Base-by-base conservation (phyloP, 352 stramenopile genomes). In the Pseudoperonospora humuli region DNA sequence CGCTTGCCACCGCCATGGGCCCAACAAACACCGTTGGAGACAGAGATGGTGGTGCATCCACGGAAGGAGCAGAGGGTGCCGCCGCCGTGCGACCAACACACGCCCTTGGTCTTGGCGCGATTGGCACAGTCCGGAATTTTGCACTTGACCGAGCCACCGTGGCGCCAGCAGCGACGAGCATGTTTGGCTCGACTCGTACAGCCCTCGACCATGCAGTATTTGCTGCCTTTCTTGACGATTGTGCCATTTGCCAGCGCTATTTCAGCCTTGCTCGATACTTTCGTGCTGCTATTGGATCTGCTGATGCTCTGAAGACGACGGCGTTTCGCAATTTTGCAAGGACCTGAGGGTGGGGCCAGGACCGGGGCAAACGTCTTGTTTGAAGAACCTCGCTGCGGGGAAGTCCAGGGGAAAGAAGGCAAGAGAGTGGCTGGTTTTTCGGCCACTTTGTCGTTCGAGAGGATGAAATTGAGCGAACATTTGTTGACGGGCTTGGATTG, bases 1-100 rank as follows among this genome's bases (percentile, higher is more conserved):
- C 84, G 79, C 64, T 89, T 90, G 48, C 84, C 84, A 20, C 84
- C 84, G 14, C 84, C 84, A 50, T 95, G 84, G 18, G 71, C 68
- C 66, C 68, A 78, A 48, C 71, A 81, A 2, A 76, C 61, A 11
- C 71, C 66, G 27, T 84, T 84, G 3, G 69, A 80, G 32, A 80
- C 66, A 3, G 65, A 61, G 46, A 75, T 77, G 5, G 61, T 77
- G 3, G 49, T 51, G 37, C 70, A 83, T 8, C 57, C 53, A 7
- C 28, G 41, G 45, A 70, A 66, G 0, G 64, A 70, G 47, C 70
- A 83, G 10, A 70, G 45, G 8, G 64, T 83, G 34, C 70, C 70
- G 18, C 70, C 70, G 13, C 70, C 70, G 46, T 83, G 70, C 11
- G 64, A 78, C 70, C 70, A 83, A 44, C 70, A 83, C 5, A 83